A percentile compares a stretch with the other conserved stretches of the same genome.
Evolutionary conservation across 768 basidiomycete species (phyloP).

Genomic region (Boletus subcaerulescens): DNA sequence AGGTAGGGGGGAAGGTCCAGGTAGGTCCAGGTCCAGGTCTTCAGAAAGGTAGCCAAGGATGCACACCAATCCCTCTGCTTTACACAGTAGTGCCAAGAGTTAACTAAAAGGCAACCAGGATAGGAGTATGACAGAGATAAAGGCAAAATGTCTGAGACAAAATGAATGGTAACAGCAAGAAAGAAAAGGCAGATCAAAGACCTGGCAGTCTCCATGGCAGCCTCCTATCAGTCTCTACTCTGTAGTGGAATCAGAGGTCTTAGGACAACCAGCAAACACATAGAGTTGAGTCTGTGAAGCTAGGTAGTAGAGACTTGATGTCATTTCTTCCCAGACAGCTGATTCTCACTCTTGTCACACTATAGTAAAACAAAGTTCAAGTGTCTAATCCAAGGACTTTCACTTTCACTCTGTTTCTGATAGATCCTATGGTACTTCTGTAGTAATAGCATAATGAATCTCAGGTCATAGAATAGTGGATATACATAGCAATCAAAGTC

Average conservation of each 20-base stretch:
- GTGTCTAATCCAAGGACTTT: neutral
- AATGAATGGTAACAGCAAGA: too few relatives aligned
- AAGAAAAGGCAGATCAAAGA: too few relatives aligned
- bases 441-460: too few relatives aligned
- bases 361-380: neutral
- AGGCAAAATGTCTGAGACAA: neutral
- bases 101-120: neutral
- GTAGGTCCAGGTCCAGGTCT: neutral
- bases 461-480: too few relatives aligned
- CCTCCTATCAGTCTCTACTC: neutral
- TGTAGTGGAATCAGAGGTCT: constrained; percentile 4
- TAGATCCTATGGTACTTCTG: too few relatives aligned
- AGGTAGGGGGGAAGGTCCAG: neutral
- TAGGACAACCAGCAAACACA: constrained; percentile 3
- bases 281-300: constrained; percentile 15
- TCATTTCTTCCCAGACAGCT: neutral
- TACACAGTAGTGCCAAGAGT: neutral
- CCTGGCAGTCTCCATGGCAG: neutral
- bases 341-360: neutral
- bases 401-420: too few relatives aligned
- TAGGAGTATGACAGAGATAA: constrained; percentile 1
- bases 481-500: too few relatives aligned
- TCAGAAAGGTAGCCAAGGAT: neutral
- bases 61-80: neutral
- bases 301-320: constrained; percentile 8